phyloP scores from a whole-genome alignment of 2,329 filamentous ascomycete genomes.

The Diaporthe destruens region DNA sequence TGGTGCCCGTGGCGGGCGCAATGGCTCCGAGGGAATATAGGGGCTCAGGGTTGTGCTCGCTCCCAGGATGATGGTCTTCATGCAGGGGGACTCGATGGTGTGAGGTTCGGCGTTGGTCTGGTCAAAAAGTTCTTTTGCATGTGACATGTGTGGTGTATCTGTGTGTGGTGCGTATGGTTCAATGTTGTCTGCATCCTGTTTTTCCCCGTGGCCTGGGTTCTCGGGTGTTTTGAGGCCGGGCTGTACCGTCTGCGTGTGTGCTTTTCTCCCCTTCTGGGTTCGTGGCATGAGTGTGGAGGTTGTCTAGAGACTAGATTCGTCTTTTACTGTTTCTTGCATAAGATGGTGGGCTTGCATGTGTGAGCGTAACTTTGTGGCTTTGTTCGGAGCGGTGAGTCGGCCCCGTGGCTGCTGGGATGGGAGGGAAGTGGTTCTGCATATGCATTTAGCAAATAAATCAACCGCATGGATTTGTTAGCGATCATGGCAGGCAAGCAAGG shows the following conservation, averaged over 20 bases:
- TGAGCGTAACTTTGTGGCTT: not conserved
- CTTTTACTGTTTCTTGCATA: slow-evolving; percentile 12
- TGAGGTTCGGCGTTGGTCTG: not conserved
- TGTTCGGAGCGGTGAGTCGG: not conserved
- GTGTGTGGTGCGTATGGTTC: not conserved
- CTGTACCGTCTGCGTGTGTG: not conserved
- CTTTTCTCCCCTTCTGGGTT: not conserved
- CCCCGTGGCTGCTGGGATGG: not conserved
- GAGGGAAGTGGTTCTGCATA: not conserved
- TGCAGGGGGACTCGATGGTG: not conserved
- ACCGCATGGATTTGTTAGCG: not conserved
- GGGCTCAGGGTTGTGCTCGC: not conserved
- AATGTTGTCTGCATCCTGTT: slow-evolving; percentile 14
- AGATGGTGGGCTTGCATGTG: slow-evolving; percentile 26
- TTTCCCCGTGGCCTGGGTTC: not conserved
- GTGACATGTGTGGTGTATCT: slow-evolving; percentile 2
- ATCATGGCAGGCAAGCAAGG: not conserved
- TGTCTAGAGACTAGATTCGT: slow-evolving; percentile 19
- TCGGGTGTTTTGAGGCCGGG: not conserved
- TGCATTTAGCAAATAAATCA: slow-evolving; percentile 5
- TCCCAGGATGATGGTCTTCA: not conserved
- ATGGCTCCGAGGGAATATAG: slow-evolving; percentile 25
- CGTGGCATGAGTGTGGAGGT: not conserved
- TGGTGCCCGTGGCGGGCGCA: slow-evolving; percentile 13
- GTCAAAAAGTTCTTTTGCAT: slow-evolving; percentile 14